Evolutionary conservation across 805 yeast species (phyloP).

Genomic region (Kazachstania bromeliacearum): DNA sequence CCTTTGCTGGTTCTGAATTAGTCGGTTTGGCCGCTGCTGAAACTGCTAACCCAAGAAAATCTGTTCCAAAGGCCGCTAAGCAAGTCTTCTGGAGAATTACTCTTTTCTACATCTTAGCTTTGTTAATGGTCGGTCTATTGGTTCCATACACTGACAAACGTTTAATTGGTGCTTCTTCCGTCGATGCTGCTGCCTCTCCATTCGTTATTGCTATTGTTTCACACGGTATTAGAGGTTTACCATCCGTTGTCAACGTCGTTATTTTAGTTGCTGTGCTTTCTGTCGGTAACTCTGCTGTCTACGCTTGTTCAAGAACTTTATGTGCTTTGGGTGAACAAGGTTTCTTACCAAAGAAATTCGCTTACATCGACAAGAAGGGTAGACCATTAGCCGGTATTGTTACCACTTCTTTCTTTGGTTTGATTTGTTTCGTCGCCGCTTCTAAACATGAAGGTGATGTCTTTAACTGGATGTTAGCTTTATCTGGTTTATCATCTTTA

Average conservation of each 20-base stretch:
- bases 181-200: slow-evolving; percentile 63
- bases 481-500: slow-evolving; percentile 53
- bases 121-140: slow-evolving; percentile 37
- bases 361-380: slow-evolving; percentile 56
- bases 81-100: slow-evolving; percentile 50
- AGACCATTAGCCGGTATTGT: slow-evolving; percentile 54
- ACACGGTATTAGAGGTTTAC: slow-evolving; percentile 57
- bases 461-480: slow-evolving; percentile 55
- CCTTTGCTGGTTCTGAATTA: slow-evolving; percentile 46
- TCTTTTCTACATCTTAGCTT: slow-evolving; percentile 38
- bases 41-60: slow-evolving; percentile 37
- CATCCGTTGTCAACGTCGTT: slow-evolving; percentile 58
- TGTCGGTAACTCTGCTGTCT: slow-evolving; percentile 67
- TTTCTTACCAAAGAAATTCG: slow-evolving; percentile 47
- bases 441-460: slow-evolving; percentile 43
- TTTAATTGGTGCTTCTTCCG: slow-evolving; percentile 39
- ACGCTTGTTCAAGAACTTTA: slow-evolving; percentile 58
- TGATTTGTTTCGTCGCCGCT: slow-evolving; percentile 49
- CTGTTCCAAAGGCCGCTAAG: slow-evolving; percentile 44
- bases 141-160: slow-evolving; percentile 39
- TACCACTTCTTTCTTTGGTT: slow-evolving; percentile 44
- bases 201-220: slow-evolving; percentile 62
- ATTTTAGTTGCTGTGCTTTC: slow-evolving; percentile 58
- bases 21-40: slow-evolving; percentile 45
- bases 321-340: slow-evolving; percentile 57